These are phyloP conservation scores for Stachybotrys echinatus DNA, from an alignment of 2,329 filamentous ascomycete species.

Conservation along the genomic window DNA sequence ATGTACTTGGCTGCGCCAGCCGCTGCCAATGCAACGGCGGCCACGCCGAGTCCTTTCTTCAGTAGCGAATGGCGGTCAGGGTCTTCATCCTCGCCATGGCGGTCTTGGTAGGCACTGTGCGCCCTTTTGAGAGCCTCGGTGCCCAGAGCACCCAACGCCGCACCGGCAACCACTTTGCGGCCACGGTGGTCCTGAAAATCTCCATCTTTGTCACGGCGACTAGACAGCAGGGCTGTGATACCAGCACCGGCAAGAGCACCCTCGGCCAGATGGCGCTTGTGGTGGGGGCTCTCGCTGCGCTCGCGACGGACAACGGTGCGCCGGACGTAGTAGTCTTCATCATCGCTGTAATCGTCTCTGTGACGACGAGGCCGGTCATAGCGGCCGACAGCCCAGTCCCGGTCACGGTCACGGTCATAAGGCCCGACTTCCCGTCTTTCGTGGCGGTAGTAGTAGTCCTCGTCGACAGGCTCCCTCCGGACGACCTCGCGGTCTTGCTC, in stretches of 20 bases:
- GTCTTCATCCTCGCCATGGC: constrained; percentile 33
- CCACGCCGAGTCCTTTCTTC: constrained; percentile 57
- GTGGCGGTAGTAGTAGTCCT: constrained; percentile 48
- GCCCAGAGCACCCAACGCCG: constrained; percentile 57
- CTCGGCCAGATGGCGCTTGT: constrained; percentile 56
- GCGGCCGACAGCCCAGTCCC: constrained; percentile 22
- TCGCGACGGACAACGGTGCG: constrained; percentile 43
- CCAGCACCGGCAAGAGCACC: constrained; percentile 62
- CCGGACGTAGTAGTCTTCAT: constrained; percentile 44
- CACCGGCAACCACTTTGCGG: constrained; percentile 55
- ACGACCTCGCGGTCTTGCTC: constrained; percentile 31
- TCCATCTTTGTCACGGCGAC: constrained; percentile 45
- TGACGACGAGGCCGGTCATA: constrained; percentile 36
- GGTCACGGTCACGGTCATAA: constrained; percentile 23
- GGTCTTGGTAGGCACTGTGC: constrained; percentile 55
- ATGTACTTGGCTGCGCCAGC: constrained; percentile 62
- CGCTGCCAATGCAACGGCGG: constrained; percentile 57
- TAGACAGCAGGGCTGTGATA: constrained; percentile 52
- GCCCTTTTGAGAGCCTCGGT: constrained; percentile 57
- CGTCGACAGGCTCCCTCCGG: constrained; percentile 31
- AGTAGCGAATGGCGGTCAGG: constrained; percentile 42
- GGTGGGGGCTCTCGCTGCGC: constrained; percentile 45
- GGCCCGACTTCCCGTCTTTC: constrained; percentile 37
- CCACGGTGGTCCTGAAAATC: constrained; percentile 47
- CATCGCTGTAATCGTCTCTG: constrained; percentile 38